Base-by-base conservation (phyloP, 441 rosid genomes). In the Bocquillonia castaneifolia region DNA sequence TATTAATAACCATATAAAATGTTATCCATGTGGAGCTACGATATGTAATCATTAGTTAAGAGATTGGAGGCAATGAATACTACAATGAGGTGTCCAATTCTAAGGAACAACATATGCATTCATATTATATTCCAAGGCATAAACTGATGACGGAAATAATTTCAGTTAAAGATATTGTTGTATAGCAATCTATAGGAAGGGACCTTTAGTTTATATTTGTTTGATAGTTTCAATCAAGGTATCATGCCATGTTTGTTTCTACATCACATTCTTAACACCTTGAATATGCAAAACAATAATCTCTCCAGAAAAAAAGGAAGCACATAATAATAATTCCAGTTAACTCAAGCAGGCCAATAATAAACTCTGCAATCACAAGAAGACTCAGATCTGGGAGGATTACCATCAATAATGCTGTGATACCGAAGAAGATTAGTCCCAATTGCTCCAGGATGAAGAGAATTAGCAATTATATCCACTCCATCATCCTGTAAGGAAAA, bases 361-460 rank as follows among this genome's bases (percentile, higher is more conserved):
- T 54, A 55, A 39, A 3, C 14, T 42, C 40, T 25, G 59, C 15
- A 4, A 66, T 51, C 25, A 53, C 25, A 66, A 59, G 40, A 64
- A 3, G 48, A 51, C 66, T 25, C 40, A 1, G 31, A 29, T 36
- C 10, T 22, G 14, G 40, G 0, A 53, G 25, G 61, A 62, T 78
- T 73, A 87, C 90, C 77, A 54, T 78, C 69, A 23, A 90, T 10
- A 70, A 82, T 22, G 51, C 84, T 70, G 74, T 76, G 83, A 76
- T 82, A 74, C 29, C 88, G 89, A 26, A 78, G 31, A 55, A 90
- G 81, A 78, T 85, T 90, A 74, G 91, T 90, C 37, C 67, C 70
- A 64, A 87, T 88, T 64, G 73, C 64, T 74, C 96, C 93, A 2
- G 92, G 96, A 79, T 90, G 96, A 78, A 88, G 78, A 44, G 92